Conservation (phyloP, 2,329 filamentous ascomycete species). For the Sporothrix pallida region DNA sequence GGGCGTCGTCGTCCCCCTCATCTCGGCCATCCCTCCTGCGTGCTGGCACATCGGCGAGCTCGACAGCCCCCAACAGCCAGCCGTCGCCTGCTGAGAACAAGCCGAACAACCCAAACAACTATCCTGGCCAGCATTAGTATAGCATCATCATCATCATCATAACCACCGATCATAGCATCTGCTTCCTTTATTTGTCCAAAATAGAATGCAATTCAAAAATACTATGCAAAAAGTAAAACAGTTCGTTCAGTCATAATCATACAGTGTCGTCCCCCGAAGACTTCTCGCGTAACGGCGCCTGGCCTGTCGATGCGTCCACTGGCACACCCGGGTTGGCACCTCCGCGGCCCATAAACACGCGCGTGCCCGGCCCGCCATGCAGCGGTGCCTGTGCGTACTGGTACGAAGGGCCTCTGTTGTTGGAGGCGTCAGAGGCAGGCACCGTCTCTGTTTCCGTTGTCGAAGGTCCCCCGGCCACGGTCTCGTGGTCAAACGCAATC, state of each 20-base stretch:
- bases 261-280: not conserved
- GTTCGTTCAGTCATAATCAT: not conserved
- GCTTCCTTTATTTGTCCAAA: not conserved
- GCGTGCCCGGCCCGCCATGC: constrained; percentile 31
- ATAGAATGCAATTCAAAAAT: constrained; percentile 8
- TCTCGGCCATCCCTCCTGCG: not conserved
- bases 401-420: not conserved
- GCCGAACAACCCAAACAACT: too few relatives aligned
- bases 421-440: not conserved
- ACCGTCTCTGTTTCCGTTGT: not conserved
- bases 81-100: not conserved
- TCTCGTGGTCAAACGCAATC: constrained; percentile 47
- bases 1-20: not conserved
- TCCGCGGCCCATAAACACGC: constrained; percentile 35
- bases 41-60: not conserved
- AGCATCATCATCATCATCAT: not conserved
- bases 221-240: not conserved
- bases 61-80: not conserved
- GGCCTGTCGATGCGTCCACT: not conserved
- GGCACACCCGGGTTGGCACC: constrained; percentile 28
- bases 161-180: not conserved
- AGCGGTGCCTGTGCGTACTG: constrained; percentile 34
- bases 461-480: not conserved
- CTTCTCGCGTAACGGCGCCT: not conserved
- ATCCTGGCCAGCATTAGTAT: too few relatives aligned